A percentile compares a stretch with the other conserved stretches of the same genome.
phyloP scores from a whole-genome alignment of 2,329 filamentous ascomycete species.

The Aurifilum marmelostoma region DNA sequence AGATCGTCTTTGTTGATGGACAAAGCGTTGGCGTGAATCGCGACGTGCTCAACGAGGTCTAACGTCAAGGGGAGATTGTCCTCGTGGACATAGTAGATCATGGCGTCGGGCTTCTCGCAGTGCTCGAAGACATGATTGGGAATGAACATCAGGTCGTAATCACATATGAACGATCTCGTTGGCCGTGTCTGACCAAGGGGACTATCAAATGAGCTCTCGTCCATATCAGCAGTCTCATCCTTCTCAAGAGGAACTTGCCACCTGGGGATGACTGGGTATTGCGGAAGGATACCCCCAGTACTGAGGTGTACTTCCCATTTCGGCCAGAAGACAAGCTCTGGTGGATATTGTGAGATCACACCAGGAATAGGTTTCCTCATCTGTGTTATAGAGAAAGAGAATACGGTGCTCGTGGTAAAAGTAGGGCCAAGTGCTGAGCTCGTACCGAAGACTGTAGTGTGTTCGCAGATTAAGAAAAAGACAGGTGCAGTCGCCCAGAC shows the following conservation, averaged over 20 bases:
- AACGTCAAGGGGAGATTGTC: background rate
- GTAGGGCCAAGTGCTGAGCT: background rate
- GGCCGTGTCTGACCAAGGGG: background rate
- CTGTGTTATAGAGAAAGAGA: background rate
- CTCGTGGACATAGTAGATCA: slow-evolving; percentile 2
- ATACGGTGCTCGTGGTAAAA: background rate
- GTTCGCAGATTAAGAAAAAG: background rate
- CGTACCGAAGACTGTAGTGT: background rate
- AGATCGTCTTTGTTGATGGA: slow-evolving; percentile 15
- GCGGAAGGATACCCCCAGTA: slow-evolving; percentile 5
- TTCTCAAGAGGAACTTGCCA: slow-evolving; percentile 4
- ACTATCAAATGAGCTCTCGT: background rate
- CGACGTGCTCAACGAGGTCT: slow-evolving; percentile 16
- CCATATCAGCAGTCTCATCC: background rate
- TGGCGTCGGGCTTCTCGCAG: slow-evolving; percentile 13
- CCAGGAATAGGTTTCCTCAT: background rate
- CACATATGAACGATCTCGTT: background rate
- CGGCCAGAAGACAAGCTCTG: slow-evolving; percentile 18
- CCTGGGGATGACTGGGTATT: background rate
- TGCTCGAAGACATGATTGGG: slow-evolving; percentile 23
- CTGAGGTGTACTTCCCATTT: slow-evolving; percentile 20
- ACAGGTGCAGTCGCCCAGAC: background rate
- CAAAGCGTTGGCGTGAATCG: slow-evolving; percentile 20
- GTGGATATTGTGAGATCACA: background rate
- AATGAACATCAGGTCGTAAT: slow-evolving; percentile 24